Base-by-base conservation (phyloP, 495 filamentous ascomycete species). In the Tuber umbilicatum region DNA sequence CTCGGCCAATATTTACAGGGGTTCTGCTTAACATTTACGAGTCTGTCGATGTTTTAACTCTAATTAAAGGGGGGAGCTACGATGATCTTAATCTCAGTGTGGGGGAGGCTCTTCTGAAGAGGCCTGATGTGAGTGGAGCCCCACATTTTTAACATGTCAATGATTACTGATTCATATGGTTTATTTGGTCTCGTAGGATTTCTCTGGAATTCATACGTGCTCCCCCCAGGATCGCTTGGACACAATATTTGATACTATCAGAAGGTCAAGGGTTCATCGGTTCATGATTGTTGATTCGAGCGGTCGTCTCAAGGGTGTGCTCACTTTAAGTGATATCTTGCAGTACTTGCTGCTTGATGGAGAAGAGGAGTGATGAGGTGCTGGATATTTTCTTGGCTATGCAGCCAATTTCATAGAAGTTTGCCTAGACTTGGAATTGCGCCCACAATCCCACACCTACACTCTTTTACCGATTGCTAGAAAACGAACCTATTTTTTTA, bases 171-270 rank as follows among this genome's bases (percentile, higher is more conserved):
- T 67, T 23, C 71, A 71, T 50, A 50, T 12, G 45, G 71, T n/a
- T 74, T 82, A 75, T 83, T 60, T 55, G 23, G 35, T 37, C 31
- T 19, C 35, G 50, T 74, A 92, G 91, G 96, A 98, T 79, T 98
- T 97, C 80, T 89, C 93, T 21, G 95, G 95, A 37, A 97, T 99
- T 74, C 98, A 97, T 84, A 99, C 94, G 4, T 99, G 95, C 84
- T 91, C 91, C 21, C 86, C 95, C 75, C 89, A 97, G 74, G 95
- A 99, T 81, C 90, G 93, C 43, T 86, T 99, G 70, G 93, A 96
- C 82, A 93, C 95, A 39, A 95, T 99, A 78, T 98, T 97, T 81
- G 93, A 97, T 83, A 98, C 96, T 0, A 93, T 99, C 78, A 92
- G 95, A 78, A 94, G 92, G 83, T 97, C 93, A 21, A 88, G 96